phyloP scores from a whole-genome alignment of 2,329 filamentous ascomycete species.

The Venturia pyrina region DNA sequence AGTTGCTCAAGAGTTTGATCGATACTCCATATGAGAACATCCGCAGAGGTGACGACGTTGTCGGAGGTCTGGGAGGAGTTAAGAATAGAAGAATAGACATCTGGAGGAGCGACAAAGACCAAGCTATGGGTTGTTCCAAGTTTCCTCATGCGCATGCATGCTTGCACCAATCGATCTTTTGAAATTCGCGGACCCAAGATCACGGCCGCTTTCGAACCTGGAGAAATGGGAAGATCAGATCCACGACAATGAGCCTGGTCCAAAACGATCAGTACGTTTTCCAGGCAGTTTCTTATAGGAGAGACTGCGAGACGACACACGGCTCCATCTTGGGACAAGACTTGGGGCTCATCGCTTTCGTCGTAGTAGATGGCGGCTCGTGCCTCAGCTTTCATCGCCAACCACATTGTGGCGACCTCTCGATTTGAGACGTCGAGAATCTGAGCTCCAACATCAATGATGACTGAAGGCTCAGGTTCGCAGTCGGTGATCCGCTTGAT shows the following conservation, averaged over 20 bases:
- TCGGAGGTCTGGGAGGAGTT: not conserved
- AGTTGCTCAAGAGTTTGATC: conserved; percentile 45
- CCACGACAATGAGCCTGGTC: conserved; percentile 64
- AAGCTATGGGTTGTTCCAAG: conserved; percentile 58
- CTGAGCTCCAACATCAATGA: conserved; percentile 63
- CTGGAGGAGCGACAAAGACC: conserved; percentile 48
- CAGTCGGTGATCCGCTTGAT: conserved; percentile 35
- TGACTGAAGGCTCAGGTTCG: conserved; percentile 39
- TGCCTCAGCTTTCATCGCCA: conserved; percentile 24
- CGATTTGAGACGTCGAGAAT: conserved; percentile 54
- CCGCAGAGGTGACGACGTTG: conserved; percentile 33
- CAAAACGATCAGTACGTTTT: conserved; percentile 54
- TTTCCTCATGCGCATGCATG: conserved; percentile 62
- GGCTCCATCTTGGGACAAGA: conserved; percentile 41
- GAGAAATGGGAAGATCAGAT: conserved; percentile 55
- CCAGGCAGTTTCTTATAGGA: conserved; percentile 45
- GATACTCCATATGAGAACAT: conserved; percentile 53
- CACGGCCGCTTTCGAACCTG: conserved; percentile 51
- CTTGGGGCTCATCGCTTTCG: conserved; percentile 43
- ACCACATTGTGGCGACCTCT: conserved; percentile 44
- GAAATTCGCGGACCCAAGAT: conserved; percentile 55
- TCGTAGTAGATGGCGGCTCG: conserved; percentile 50
- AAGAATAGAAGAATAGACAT: conserved; percentile 37
- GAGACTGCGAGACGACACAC: conserved; percentile 46
- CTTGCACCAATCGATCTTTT: conserved; percentile 62